phyloP scores from a whole-genome alignment of 352 stramenopile genomes.

The Aphanomyces euteiches region DNA sequence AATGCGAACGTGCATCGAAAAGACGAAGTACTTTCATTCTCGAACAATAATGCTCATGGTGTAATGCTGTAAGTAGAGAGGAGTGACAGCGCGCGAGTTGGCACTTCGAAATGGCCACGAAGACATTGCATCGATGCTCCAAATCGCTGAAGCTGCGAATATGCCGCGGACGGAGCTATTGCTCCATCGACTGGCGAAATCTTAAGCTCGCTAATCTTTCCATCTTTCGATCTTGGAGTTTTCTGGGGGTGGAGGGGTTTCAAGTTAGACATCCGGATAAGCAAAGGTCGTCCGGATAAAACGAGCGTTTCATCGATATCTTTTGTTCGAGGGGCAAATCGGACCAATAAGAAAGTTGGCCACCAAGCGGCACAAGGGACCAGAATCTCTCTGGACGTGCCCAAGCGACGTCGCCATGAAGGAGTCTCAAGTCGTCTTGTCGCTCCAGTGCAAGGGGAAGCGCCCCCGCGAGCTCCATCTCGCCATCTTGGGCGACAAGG shows the following conservation, averaged over 20 bases:
- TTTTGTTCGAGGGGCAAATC: slow-evolving; percentile 15
- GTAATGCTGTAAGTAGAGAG: background rate
- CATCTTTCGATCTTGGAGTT: too few species aligned
- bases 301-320: slow-evolving; percentile 10
- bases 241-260: too few species aligned
- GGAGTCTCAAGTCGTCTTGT: background rate
- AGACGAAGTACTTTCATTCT: slow-evolving; percentile 15
- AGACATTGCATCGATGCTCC: background rate
- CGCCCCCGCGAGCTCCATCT: background rate
- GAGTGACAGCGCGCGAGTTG: slow-evolving; percentile 7
- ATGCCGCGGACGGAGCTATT: background rate
- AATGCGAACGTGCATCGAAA: slow-evolving; percentile 3
- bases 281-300: slow-evolving; percentile 2
- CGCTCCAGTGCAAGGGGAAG: background rate
- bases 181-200: too few species aligned
- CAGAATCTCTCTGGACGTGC: background rate
- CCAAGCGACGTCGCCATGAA: slow-evolving; percentile 5
- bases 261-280: too few species aligned
- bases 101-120: slow-evolving; percentile 21
- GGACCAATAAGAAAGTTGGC: slow-evolving; percentile 7
- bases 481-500: background rate
- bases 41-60: background rate
- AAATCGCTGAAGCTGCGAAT: background rate
- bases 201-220: too few species aligned
- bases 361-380: background rate